Base-by-base conservation (phyloP, 2,329 filamentous ascomycete species). In the Epichloe amarillans region DNA sequence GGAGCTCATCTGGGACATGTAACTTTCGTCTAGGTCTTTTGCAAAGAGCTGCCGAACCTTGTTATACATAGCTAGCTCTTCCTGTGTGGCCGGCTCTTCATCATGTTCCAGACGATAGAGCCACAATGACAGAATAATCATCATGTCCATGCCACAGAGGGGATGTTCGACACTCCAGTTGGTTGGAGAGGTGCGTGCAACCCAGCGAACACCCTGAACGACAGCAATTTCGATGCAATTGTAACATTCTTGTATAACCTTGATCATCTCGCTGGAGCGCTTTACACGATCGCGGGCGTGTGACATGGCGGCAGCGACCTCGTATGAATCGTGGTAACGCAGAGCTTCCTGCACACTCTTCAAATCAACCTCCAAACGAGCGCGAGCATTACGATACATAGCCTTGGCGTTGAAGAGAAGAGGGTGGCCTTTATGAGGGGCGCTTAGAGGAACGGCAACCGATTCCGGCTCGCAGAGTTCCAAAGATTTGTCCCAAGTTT, bases 131-230 rank as follows among this genome's bases (percentile, higher is more conserved):
- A 98, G 83, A 60, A 96, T 93, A 66, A 97, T 93, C 82, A 98
- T 95, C 58, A 97, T 77, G 68, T 98, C 93, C 72, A 98, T 82
- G 55, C 91, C 91, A 64, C 90, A 96, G 52, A 98, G 82, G 49
- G 93, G 90, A 67, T 98, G 91, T 72, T 98, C 93, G 54, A 97
- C 88, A 66, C 91, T 97, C 93, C 93, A 98, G 71, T 97, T 97
- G 45, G 93, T 96, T 21, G 93, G 89, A 45, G 90, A 96, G 21
- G 91, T 96, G 59, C 90, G 85, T n/a, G 91, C 91, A 55, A 97
- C 90, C 91, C 93, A 97, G 61, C 91, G 88, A 58, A 97, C 89
- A 57, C 91, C 93, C 68, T 96, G 90, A 55, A 89, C 73, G 44
- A 94, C 91, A 51, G 91, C 91, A 46, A 93, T 95, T 69, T 97